Evolutionary conservation across 1,284 basidiomycete genomes (phyloP), one percentile per base, ranked within the genome.

Genomic region (Irpex rosettiformis): DNA sequence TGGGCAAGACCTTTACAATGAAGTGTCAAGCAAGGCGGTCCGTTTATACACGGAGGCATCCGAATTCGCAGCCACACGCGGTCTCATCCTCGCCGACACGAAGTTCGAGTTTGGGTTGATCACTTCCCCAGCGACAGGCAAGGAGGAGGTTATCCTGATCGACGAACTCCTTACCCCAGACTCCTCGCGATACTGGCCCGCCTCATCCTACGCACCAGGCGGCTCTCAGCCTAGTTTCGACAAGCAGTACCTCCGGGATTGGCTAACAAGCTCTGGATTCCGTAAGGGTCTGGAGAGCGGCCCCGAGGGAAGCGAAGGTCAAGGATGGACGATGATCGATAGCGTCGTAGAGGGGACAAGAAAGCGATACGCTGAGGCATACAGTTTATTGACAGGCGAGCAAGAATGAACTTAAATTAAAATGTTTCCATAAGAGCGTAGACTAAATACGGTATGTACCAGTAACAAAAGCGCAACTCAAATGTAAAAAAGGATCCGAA

Each of bases 91-190:
- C 43, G 97, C 96, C 45, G 97, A 99, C 73, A 92, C 88, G 57
- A 91, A 92, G 70, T 89, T 91, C 72, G 89, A 92, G 71, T 92
- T 91, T 66, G 89, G 89, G 8, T 75, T 90, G 21, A 68, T 86
- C 21, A 59, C 59, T 7, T 64, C 83, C 82, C 58, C 71, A 13
- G 66, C 68, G 47, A 64, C 68, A 21, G 67, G 63, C 29, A 66
- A 73, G 62, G 80, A 82, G 30, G 69, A 82, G 37, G 80, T 98
- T 53, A 92, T 97, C 65, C 82, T 99, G 43, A 89, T 99, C 64
- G 97, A 99, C 73, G 96, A 99, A 71, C 86, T 94, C 16, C 84
- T 99, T 55, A 99, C 97, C 0, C 96, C 96, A 4, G 97, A 99
- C 75, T 97, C 94, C 22, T 98, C 95, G 18, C 85, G 96, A 43